phyloP scores from a whole-genome alignment of 164 flowering plant species.

The Aristolochia contorta region DNA sequence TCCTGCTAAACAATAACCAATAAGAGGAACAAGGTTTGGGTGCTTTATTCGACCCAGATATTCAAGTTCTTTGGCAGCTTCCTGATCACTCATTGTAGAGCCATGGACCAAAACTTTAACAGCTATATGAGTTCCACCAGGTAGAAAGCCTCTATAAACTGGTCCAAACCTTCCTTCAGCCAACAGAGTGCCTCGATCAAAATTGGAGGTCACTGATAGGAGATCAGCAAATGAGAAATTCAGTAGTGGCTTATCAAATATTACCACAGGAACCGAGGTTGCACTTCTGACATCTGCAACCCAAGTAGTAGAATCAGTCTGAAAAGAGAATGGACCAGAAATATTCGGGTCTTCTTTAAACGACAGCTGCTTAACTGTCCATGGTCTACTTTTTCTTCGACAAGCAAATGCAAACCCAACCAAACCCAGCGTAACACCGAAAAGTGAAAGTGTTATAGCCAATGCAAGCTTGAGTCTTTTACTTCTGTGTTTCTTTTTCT shows the following conservation, averaged over 20 bases:
- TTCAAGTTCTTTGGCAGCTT: constrained; percentile 75
- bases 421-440: constrained; percentile 46
- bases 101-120: constrained; percentile 78
- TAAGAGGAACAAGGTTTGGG: constrained; percentile 78
- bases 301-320: constrained; percentile 89
- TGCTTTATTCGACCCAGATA: constrained; percentile 71
- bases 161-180: constrained; percentile 90
- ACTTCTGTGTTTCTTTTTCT: constrained; percentile 21
- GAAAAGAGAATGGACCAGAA: constrained; percentile 86
- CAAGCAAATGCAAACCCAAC: constrained; percentile 59
- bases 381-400: constrained; percentile 39
- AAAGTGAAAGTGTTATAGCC: constrained; percentile 38
- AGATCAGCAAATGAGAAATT: constrained; percentile 80
- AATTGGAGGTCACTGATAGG: constrained; percentile 76
- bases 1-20: constrained; percentile 85
- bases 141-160: constrained; percentile 72
- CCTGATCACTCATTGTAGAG: constrained; percentile 63
- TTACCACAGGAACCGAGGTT: constrained; percentile 60
- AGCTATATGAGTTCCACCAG: constrained; percentile 88
- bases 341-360: constrained; percentile 56
- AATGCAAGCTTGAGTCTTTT: constrained; percentile 45
- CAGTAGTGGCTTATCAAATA: constrained; percentile 82
- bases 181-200: constrained; percentile 62
- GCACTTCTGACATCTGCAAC: constrained; percentile 85
- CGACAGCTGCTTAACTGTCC: constrained; percentile 58